Evolutionary conservation across 1,139 yeast species (phyloP), one percentile per base, ranked within the genome.

Genomic region (Torulaspora pretoriensis): DNA sequence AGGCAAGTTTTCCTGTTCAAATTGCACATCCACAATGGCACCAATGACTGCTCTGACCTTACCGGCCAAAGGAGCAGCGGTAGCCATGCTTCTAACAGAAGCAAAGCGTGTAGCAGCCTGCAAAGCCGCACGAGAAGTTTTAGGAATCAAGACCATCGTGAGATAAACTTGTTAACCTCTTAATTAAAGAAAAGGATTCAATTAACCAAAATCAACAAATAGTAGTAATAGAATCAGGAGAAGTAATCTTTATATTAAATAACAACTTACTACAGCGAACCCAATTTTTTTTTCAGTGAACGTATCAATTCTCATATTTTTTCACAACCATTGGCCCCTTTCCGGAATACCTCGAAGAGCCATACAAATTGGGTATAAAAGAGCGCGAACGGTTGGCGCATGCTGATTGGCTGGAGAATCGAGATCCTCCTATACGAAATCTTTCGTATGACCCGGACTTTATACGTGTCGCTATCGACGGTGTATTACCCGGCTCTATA

Each of bases 11-110:
- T 94, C 96, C 74, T 89, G 96, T 70, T 88, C 96, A 80, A 92
- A 92, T 73, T 90, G 96, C 68, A 92, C 97, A 74, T 92, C 97
- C 75, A 90, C 97, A 75, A 90, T 95, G 80, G 98, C 98, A 89
- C 98, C 98, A 74, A 90, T 90, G 70, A 90, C 97, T 68, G 97
- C 94, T 81, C 96, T 86, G 68, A 89, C 89, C 72, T 86, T 82
- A 80, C 97, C 97, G 68, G 74, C 72, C 60, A 81, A 80, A 19
- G 50, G 47, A 59, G 90, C 85, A 69, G 90, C 88, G 64, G 95
- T 77, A 63, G 96, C 96, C 74, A 85, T 74, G 69, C 87, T 80
- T 76, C 95, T 87, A 73, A 74, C 71, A 72, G 82, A 80, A 71
- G 79, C 73, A 68, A 77, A 68, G 70, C 89, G 87, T 79, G 81